A percentile compares a stretch with the other conserved stretches of the same genome.
Evolutionary conservation across 257 asterid species (phyloP).

Genomic region (Catharanthus roseus): DNA sequence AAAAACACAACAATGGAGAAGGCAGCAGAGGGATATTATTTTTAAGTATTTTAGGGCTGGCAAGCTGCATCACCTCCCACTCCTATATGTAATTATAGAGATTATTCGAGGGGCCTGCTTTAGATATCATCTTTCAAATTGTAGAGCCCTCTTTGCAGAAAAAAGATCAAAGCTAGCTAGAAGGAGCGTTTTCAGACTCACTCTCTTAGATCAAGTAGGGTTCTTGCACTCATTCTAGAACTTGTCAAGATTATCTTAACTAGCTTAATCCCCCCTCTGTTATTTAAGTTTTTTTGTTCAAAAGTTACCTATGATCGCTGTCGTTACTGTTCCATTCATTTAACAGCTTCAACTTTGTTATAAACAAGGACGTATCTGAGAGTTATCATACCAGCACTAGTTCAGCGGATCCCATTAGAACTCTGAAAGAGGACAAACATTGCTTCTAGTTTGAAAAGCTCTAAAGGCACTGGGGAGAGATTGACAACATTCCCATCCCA

Average conservation of each 20-base stretch:
- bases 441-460: constrained; percentile 14
- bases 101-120: constrained; percentile 25
- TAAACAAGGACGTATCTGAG: no score
- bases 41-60: constrained; percentile 11
- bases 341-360: neutral
- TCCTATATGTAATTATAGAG: constrained; percentile 10
- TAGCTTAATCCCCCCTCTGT: neutral
- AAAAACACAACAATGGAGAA: neutral
- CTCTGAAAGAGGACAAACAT: constrained; percentile 6
- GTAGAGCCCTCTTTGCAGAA: constrained; percentile 8
- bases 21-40: constrained; percentile 6
- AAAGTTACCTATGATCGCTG: no score
- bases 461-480: constrained; percentile 3
- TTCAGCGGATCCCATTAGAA: no score
- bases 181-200: neutral
- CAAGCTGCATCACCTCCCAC: constrained; percentile 6
- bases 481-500: constrained; percentile 19
- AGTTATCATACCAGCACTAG: no score
- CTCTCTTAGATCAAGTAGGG: neutral
- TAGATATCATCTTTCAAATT: constrained; percentile 17
- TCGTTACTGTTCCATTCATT: constrained; percentile 17
- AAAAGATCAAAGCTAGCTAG: constrained; percentile 2
- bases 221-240: neutral
- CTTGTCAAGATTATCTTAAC: neutral
- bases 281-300: neutral